phyloP scores from a whole-genome alignment of 2,329 filamentous ascomycete species.

The Fusarium irregulare region DNA sequence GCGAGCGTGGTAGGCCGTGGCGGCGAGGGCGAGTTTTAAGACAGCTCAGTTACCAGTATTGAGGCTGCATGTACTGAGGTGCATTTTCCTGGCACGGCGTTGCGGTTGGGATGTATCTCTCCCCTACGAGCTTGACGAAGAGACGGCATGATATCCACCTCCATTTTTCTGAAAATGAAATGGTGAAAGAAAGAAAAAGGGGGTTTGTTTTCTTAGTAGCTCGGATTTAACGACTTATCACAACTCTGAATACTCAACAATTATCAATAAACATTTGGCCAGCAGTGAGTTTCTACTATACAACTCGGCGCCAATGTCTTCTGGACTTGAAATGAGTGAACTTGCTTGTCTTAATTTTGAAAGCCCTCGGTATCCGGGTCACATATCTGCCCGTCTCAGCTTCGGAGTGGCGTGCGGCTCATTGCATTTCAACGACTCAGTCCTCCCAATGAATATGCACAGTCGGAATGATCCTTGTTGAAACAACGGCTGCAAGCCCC shows the following conservation, averaged over 20 bases:
- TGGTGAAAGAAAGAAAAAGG: slow-evolving; percentile 32
- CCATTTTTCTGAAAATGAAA: slow-evolving; percentile 38
- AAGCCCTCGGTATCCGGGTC: slow-evolving; percentile 25
- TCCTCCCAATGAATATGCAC: slow-evolving; percentile 18
- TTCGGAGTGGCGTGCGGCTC: slow-evolving; percentile 38
- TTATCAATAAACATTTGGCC: background rate
- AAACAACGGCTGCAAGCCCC: slow-evolving; percentile 35
- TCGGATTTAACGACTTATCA: slow-evolving; percentile 36
- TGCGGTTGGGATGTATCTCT: slow-evolving; percentile 50
- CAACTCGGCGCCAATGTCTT: background rate
- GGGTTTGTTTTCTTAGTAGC: slow-evolving; percentile 38
- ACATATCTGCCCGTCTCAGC: slow-evolving; percentile 10
- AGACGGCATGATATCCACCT: slow-evolving; percentile 56
- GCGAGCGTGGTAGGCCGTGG: slow-evolving; percentile 72
- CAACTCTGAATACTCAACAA: slow-evolving; percentile 27
- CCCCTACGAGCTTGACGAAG: slow-evolving; percentile 55
- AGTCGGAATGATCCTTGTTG: slow-evolving; percentile 39
- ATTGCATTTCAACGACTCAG: slow-evolving; percentile 31
- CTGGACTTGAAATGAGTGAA: background rate
- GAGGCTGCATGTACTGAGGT: slow-evolving; percentile 38
- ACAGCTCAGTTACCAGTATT: slow-evolving; percentile 26
- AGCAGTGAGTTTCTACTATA: background rate
- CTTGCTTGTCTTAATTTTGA: background rate
- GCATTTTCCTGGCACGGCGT: slow-evolving; percentile 51
- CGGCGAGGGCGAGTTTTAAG: slow-evolving; percentile 70